These are phyloP conservation scores for Uronychia binucleata DNA, from an alignment of 73 alveolate genomes.

Conservation along the genomic window DNA sequence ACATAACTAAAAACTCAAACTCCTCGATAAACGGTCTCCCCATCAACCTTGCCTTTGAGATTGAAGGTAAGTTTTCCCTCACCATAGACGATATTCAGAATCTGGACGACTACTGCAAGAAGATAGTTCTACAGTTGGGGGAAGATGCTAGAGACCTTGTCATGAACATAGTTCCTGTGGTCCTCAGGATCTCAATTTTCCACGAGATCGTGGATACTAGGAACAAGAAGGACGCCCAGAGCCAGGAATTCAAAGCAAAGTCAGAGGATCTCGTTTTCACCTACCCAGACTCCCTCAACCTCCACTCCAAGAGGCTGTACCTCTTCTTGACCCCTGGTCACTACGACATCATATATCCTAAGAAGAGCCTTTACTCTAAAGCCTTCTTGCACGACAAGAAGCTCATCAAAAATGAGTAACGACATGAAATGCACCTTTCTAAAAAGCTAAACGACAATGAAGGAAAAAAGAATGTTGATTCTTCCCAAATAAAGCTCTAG, in stretches of 20 bases:
- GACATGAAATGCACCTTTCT: no score
- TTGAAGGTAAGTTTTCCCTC: no score
- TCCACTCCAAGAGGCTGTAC: not conserved
- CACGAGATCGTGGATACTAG: not conserved
- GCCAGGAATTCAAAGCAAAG: not conserved
- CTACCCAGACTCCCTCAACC: not conserved
- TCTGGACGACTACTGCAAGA: not conserved
- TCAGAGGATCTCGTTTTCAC: not conserved
- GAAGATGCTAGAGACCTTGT: constrained; percentile 15
- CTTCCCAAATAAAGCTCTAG: no score
- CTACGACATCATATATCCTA: constrained; percentile 4
- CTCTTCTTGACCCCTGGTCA: constrained; percentile 4
- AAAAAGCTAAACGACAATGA: no score
- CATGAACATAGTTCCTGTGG: not conserved
- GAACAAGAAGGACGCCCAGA: not conserved
- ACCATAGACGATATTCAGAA: not conserved
- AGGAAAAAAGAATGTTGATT: no score
- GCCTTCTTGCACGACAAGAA: no score
- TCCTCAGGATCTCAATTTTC: not conserved
- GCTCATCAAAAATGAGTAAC: no score
- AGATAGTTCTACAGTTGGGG: not conserved
- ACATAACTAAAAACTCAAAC: not conserved
- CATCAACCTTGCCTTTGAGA: not conserved
- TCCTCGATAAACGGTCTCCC: not conserved
- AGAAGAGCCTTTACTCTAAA: not conserved